Base-by-base conservation (phyloP, 2,329 filamentous ascomycete genomes). In the Diaporthe vexans region DNA sequence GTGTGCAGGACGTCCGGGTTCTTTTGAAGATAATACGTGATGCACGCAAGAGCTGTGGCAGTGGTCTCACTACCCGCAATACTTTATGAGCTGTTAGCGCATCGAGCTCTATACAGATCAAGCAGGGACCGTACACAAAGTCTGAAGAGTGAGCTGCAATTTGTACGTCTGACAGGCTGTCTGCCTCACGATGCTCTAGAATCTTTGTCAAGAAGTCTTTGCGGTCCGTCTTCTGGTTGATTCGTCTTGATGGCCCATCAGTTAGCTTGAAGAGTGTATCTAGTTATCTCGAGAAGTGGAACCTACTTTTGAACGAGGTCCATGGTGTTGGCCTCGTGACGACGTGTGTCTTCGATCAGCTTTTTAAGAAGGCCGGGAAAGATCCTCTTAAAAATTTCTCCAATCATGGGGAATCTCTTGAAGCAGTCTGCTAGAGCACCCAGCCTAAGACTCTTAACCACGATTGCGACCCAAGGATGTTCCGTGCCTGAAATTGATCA, bases 381-480 rank as follows among this genome's bases (percentile, higher is more conserved):
- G 13, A 58, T 17, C 71, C 74, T 33, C 78, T 26, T 56, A 58
- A 71, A 33, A 3, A 73, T 11, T 21, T 67, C n/a, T 33, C 17
- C 33, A 73, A 43, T 29, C 76, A n/a, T 2, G 75, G 76, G 56
- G 40, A 78, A 73, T 8, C 77, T 59, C 33, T 78, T 70, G 52
- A 80, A 77, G 40, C 77, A 76, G 54, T 79, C 76, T 26, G 73
- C 61, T 24, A 78, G 58, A 5, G 79, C 77, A 2, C 78, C 75
- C 56, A 76, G 73, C 21, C 71, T 74, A 9, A 81, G 76, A 75
- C 79, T 78, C 1, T 77, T 71, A 8, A 79, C 46, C 11, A 81
- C 78, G 2, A 79, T 59, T 1, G 78, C 73, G 10, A 75, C 72
- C 81, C 81, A 83, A 56, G 78, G 78, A 73, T 82, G 81, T 1